Percentiles rank a stretch among this genome's conserved stretches.
phyloP scores from a whole-genome alignment of 805 yeast genomes.

The Pichia thaimueangensis region DNA sequence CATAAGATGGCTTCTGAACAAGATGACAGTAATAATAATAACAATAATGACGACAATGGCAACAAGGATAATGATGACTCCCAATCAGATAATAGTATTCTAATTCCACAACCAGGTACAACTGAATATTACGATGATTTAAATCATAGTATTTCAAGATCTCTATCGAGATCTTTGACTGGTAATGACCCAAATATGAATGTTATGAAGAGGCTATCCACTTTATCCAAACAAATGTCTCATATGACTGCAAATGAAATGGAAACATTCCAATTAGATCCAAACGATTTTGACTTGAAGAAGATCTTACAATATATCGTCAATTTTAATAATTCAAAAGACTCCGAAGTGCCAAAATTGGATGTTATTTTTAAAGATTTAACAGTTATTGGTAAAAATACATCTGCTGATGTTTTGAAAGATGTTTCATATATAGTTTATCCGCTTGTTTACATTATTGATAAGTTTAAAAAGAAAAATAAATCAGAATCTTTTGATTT shows the following conservation, averaged over 20 bases:
- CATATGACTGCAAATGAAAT: conserved; percentile 13
- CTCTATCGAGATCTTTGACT: conserved; percentile 3
- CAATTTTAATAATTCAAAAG: conserved; percentile 35
- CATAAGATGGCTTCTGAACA: too few species aligned
- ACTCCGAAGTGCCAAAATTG: conserved; percentile 35
- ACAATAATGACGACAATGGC: neutral
- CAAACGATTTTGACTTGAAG: conserved; percentile 34
- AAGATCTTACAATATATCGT: conserved; percentile 32
- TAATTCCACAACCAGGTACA: conserved; percentile 2
- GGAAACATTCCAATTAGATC: conserved; percentile 13
- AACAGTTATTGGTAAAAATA: conserved; percentile 41
- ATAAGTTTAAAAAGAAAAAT: conserved; percentile 16
- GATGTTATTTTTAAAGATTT: conserved; percentile 40
- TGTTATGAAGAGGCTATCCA: conserved; percentile 9
- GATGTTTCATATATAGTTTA: conserved; percentile 42
- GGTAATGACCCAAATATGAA: conserved; percentile 4
- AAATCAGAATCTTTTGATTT: conserved; percentile 22
- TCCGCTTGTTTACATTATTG: conserved; percentile 17
- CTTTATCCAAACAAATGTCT: conserved; percentile 11
- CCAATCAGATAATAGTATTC: neutral
- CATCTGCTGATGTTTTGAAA: conserved; percentile 36
- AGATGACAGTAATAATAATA: neutral
- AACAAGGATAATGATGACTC: neutral
- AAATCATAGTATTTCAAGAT: conserved; percentile 2
- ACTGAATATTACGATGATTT: conserved; percentile 4